Conservation (phyloP, 169 alveolate species). For the Plasmodium ovale region DNA sequence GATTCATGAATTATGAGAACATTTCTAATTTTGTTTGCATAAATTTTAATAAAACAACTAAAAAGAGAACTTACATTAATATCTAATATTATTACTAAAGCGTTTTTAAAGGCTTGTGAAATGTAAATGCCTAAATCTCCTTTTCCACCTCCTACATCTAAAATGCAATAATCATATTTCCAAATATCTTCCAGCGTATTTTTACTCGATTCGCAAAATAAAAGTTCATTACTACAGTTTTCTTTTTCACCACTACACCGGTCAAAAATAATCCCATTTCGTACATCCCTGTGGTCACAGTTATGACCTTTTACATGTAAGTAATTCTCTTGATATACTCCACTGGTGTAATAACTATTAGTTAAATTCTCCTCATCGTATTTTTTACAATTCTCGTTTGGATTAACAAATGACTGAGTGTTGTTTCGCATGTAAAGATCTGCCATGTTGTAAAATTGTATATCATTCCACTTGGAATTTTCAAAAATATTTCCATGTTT, state of each 20-base stretch:
- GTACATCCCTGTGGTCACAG: no score
- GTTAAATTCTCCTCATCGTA: not conserved
- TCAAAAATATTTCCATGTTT: conserved; percentile 41
- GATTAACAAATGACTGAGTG: not conserved
- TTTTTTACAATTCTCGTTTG: not conserved
- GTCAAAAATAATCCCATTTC: not conserved
- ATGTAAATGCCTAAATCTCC: conserved; percentile 74
- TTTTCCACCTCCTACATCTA: conserved; percentile 76
- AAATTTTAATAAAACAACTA: conserved; percentile 64
- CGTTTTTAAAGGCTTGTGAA: conserved; percentile 64
- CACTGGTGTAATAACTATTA: not conserved
- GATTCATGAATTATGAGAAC: conserved; percentile 65
- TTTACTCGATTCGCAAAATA: not conserved
- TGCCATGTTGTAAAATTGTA: conserved; percentile 39
- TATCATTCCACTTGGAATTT: conserved; percentile 42
- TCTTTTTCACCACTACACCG: not conserved
- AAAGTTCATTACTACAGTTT: not conserved
- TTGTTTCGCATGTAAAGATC: conserved; percentile 4
- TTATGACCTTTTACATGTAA: not conserved
- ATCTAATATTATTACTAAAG: conserved; percentile 68
- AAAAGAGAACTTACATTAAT: conserved; percentile 62
- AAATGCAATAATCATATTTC: conserved; percentile 55
- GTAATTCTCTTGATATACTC: not conserved
- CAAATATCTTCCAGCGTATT: not conserved
- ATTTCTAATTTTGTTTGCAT: conserved; percentile 41